A percentile compares a stretch with the other conserved stretches of the same genome.
Conservation (phyloP, 116 monocot species). For the Thalassia testudinum region DNA sequence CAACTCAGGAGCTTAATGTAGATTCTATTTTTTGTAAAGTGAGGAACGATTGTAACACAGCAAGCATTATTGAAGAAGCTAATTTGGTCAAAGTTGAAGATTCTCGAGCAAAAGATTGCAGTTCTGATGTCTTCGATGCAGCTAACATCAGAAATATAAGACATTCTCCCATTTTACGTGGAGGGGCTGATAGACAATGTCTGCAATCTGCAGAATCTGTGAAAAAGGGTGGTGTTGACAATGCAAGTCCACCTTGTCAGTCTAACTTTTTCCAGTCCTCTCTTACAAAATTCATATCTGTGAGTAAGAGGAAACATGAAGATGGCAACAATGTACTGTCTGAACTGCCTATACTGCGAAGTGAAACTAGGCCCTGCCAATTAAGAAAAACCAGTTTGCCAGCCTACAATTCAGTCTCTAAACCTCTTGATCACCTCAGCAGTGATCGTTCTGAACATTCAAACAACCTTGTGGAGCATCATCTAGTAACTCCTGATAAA, state of each 20-base stretch:
- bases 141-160: neutral
- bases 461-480: no score
- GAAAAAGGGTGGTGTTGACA: conserved; percentile 19
- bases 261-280: conserved; percentile 55
- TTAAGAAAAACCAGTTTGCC: conserved; percentile 14
- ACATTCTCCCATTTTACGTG: neutral
- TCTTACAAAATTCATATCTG: conserved; percentile 41
- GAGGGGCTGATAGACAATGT: neutral
- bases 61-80: neutral
- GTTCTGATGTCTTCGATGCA: neutral
- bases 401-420: no score
- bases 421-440: no score
- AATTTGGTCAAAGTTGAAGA: neutral
- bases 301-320: conserved; percentile 66
- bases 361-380: conserved; percentile 18
- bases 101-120: conserved; percentile 7
- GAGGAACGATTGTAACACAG: neutral
- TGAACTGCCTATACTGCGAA: conserved; percentile 71
- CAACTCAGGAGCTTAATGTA: neutral
- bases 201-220: conserved; percentile 5
- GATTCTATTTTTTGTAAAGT: neutral
- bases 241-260: conserved; percentile 6
- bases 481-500: no score
- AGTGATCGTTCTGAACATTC: no score
- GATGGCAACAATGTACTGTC: conserved; percentile 35